Conservation (phyloP, 208 protist species). For the Trypanosoma avium region DNA sequence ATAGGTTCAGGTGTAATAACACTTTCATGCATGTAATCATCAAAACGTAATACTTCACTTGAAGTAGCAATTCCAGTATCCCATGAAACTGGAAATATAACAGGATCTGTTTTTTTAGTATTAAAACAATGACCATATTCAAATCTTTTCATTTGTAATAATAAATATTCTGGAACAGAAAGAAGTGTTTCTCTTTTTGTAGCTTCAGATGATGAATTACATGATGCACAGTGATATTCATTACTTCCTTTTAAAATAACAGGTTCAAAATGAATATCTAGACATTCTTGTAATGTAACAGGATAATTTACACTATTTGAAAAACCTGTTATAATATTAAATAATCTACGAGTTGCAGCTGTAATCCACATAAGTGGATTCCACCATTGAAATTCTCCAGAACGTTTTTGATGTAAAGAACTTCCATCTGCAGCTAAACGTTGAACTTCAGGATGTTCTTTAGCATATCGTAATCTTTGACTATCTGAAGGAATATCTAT, state of each 20-base stretch:
- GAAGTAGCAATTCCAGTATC: constrained; percentile 9
- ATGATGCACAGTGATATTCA: constrained; percentile 79
- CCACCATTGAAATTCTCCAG: constrained; percentile 42
- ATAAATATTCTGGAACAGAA: constrained; percentile 74
- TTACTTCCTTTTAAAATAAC: constrained; percentile 64
- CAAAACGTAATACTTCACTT: constrained; percentile 58
- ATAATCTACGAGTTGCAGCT: constrained; percentile 6
- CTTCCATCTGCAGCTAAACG: constrained; percentile 30
- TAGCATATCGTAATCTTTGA: constrained; percentile 53
- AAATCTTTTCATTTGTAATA: constrained; percentile 91
- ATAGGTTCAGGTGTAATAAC: constrained; percentile 18
- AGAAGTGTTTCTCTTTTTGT: constrained; percentile 79
- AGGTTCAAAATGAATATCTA: constrained; percentile 86
- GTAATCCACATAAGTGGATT: constrained; percentile 50
- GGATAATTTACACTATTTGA: constrained; percentile 36
- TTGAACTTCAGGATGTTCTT: constrained; percentile 48
- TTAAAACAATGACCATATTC: constrained; percentile 65
- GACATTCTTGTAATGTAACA: constrained; percentile 84
- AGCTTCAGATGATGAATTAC: constrained; percentile 58
- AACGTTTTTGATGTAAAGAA: constrained; percentile 28
- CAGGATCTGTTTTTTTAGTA: constrained; percentile 78
- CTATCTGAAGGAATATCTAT: constrained; percentile 62
- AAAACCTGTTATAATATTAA: constrained; percentile 31
- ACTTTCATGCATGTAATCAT: constrained; percentile 52
- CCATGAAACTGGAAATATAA: constrained; percentile 84